Base-by-base conservation (phyloP, 2,329 filamentous ascomycete species). In the Dactylella cylindrospora region DNA sequence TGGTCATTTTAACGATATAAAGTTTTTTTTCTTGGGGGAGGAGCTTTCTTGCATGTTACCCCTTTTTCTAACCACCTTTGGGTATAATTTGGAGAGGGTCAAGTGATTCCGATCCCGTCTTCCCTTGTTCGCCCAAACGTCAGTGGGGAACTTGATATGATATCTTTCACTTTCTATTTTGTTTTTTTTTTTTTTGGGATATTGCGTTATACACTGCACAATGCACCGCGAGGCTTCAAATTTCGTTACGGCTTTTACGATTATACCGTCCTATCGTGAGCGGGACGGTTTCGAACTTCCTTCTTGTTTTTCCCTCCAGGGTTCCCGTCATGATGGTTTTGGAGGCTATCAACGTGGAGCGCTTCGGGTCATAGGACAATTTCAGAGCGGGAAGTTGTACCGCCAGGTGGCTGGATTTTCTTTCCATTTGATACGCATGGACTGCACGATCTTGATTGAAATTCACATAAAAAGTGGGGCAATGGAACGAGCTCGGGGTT, bases 1-100 rank as follows among this genome's bases (percentile, higher is more conserved):
- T 15, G n/a, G 39, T 39, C 39, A 45, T 46, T 20, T 29, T 41
- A 32, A 45, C 40, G 19, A 41, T 28, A 33, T 50, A 50, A 26
- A 35, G 45, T 44, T 59, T 59, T 32, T 5, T 28, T n/a, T n/a
- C n/a, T n/a, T n/a, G n/a, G n/a, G n/a, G n/a, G n/a, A n/a, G n/a
- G n/a, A n/a, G n/a, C n/a, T n/a, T n/a, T n/a, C n/a, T n/a, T n/a
- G n/a, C n/a, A n/a, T 12, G 20, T 22, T 19, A 28, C 45, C 53
- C 46, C 45, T 51, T 46, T 51, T 50, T 39, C 46, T 51, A 60
- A 51, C 45, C 45, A 39, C 46, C 39, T 39, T 10, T 10, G 40
- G 54, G 45, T 39, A 60, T 38, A 60, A 44, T 39, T 35, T 44
- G 15, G 54, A 51, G 54, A 46, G 35, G 26, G 19, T 3, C 22